Evolutionary conservation across 148 eudicot genomes (phyloP).

Genomic region (Silene uniflora): DNA sequence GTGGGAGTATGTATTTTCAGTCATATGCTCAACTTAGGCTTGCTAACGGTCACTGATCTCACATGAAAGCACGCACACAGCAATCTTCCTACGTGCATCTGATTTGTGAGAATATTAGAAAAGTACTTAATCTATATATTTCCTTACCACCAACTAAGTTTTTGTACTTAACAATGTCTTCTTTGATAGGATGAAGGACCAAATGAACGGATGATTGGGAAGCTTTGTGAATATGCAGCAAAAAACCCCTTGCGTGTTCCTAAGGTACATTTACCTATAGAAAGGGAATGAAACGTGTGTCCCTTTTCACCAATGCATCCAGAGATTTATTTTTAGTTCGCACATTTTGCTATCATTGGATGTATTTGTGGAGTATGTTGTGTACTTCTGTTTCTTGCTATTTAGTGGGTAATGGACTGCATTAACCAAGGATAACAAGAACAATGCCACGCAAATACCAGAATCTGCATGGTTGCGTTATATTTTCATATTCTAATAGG

Average conservation of each 20-base stretch:
- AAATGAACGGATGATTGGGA: conserved; percentile 86
- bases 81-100: background rate
- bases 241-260: conserved; percentile 93
- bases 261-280: conserved; percentile 49
- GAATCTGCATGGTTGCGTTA: too few relatives aligned
- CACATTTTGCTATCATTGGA: conserved; percentile 1
- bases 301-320: conserved; percentile 4
- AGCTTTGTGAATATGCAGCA: conserved; percentile 91
- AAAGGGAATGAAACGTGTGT: background rate
- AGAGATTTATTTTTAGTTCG: background rate
- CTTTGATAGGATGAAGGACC: conserved; percentile 71
- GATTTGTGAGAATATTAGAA: background rate
- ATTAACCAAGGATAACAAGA: background rate
- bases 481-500: too few relatives aligned
- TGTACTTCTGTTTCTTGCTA: background rate
- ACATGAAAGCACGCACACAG: background rate
- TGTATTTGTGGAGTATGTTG: conserved; percentile 2
- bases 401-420: background rate
- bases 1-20: background rate
- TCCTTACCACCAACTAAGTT: background rate
- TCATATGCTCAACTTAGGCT: background rate
- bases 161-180: background rate
- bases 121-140: background rate
- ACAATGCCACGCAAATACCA: too few relatives aligned
- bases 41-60: background rate